These are phyloP conservation scores for Stipa capillata DNA, from an alignment of 176 grass and related monocot species.

Conservation along the genomic window DNA sequence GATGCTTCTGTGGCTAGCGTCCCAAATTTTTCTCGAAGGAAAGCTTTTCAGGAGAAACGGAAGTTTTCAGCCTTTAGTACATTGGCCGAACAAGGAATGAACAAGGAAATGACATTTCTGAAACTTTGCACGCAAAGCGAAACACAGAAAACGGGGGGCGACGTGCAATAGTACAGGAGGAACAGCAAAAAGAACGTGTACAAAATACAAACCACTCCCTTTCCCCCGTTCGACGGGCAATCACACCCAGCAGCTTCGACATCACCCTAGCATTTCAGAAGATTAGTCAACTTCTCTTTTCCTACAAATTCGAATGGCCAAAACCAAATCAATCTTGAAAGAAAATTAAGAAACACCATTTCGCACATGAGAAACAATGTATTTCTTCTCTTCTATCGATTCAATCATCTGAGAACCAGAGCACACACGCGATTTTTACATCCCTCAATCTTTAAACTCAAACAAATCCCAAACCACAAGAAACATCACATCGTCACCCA, in stretches of 20 bases:
- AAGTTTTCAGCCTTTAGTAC: too few species aligned
- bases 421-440: background rate
- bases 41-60: too few species aligned
- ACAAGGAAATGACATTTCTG: background rate
- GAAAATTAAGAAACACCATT: too few species aligned
- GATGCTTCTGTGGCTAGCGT: too few species aligned
- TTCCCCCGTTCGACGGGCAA: background rate
- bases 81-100: too few species aligned
- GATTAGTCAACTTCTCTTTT: background rate
- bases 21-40: too few species aligned
- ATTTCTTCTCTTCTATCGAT: background rate
- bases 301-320: background rate
- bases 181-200: background rate
- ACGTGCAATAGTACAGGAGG: too few species aligned
- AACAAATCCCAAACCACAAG: background rate
- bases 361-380: background rate
- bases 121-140: background rate
- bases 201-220: background rate
- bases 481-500: background rate
- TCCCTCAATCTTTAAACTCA: background rate
- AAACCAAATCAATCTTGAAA: background rate
- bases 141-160: background rate
- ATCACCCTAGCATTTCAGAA: too few species aligned
- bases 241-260: too few species aligned
- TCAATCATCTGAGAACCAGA: background rate